Evolutionary conservation across 148 eudicot species (phyloP).

Genomic region (Dysphania ambrosioides): DNA sequence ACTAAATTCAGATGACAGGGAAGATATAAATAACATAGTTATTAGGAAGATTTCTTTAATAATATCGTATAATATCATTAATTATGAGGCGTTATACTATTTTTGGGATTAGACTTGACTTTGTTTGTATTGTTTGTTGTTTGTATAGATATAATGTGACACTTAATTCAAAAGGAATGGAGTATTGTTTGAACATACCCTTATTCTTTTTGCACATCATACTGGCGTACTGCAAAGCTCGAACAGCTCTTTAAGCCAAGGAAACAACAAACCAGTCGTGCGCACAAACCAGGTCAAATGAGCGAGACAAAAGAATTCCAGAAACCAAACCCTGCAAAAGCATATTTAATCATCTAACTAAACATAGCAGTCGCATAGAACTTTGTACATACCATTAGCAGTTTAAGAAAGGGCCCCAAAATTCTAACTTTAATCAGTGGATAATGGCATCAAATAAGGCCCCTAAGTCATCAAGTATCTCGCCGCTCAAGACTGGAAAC

Average conservation of each 20-base stretch:
- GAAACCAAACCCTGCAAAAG: slow-evolving; percentile 27
- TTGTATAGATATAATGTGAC: too few relatives aligned
- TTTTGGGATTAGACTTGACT: too few relatives aligned
- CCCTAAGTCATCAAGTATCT: slow-evolving; percentile 31
- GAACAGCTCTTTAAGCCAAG: neutral
- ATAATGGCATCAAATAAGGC: slow-evolving; percentile 29
- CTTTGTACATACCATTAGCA: slow-evolving; percentile 18
- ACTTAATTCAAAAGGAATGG: too few relatives aligned
- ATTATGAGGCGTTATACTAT: too few relatives aligned
- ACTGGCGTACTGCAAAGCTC: neutral
- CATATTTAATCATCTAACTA: slow-evolving; percentile 9
- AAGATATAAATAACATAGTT: too few relatives aligned
- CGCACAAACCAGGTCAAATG: slow-evolving; percentile 9
- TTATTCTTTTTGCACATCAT: neutral
- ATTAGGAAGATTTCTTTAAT: too few relatives aligned
- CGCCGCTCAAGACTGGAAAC: slow-evolving; percentile 37
- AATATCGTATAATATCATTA: too few relatives aligned
- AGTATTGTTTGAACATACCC: too few relatives aligned
- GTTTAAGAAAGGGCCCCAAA: slow-evolving; percentile 14
- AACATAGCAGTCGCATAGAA: slow-evolving; percentile 12
- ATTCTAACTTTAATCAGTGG: slow-evolving; percentile 27
- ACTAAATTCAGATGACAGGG: too few relatives aligned
- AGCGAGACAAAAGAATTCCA: slow-evolving; percentile 21
- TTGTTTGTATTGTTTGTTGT: too few relatives aligned
- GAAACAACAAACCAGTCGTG: slow-evolving; percentile 13